Evolutionary conservation across 2,329 filamentous ascomycete species (phyloP), one percentile per base, ranked within the genome.

Genomic region (Talaromyces funiculosus): DNA sequence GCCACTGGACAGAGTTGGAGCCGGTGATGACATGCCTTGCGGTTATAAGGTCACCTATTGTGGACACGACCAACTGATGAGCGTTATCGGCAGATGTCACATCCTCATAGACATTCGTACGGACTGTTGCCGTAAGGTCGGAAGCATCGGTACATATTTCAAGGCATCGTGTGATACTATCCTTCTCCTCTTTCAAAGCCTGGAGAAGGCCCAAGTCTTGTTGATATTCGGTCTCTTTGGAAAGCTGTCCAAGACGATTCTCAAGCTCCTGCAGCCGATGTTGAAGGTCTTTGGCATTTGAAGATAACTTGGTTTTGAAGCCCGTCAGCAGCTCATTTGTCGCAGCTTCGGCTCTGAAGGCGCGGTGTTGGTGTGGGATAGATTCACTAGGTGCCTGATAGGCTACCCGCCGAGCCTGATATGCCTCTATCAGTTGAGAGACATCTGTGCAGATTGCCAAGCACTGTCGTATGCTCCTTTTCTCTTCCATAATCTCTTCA

Each of bases 391-490:
- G 42, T 29, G 29, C 6, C 20, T 51, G 14, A 42, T 42, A 31
- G 35, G n/a, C 9, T 12, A 42, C n/a, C 22, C n/a, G 53, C 9
- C 61, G 49, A 51, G 51, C 49, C 55, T 67, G 66, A 57, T 70
- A 63, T 56, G 67, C 60, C 54, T 69, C 64, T 61, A 75, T 72
- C 55, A 72, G 70, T 12, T 66, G 57, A 38, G 70, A 72, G 20
- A 74, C 62, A 58, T 71, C 67, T 43, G 63, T 57, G 64, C 72
- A 75, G 61, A 75, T 72, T 43, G 63, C 49, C 42, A 77, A 68
- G 59, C 72, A 75, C 62, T 74, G 67, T 61, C 72, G 64, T 26
- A 72, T 70, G 65, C 72, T 74, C 56, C 64, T 66, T 61, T 68
- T 68, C 59, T 77, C 73, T 55, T 75, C 71, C 62, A 67, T 64